phyloP scores from a whole-genome alignment of 2,329 filamentous ascomycete genomes.

The Trichoderma sp. region DNA sequence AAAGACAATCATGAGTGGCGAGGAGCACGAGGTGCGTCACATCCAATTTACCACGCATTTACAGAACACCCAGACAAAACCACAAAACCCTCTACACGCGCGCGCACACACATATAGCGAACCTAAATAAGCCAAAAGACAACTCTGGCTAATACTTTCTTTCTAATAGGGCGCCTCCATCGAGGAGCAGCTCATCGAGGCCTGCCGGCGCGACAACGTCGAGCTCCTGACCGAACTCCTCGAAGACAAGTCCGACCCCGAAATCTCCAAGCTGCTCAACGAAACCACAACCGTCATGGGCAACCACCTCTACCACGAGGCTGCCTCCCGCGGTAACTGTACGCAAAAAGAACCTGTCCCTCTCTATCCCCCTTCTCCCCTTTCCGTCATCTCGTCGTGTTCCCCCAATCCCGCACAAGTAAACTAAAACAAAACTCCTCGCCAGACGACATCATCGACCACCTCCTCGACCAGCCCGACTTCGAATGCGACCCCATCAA shows the following conservation, averaged over 20 bases:
- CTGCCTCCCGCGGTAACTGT: conserved; percentile 84
- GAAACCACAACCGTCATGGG: conserved; percentile 80
- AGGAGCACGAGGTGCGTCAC: conserved; percentile 26
- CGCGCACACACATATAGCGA: background rate
- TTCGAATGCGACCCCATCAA: conserved; percentile 81
- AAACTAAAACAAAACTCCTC: background rate
- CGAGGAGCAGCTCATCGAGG: conserved; percentile 84
- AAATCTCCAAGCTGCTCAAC: conserved; percentile 79
- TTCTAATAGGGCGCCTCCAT: conserved; percentile 71
- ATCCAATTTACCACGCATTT: background rate
- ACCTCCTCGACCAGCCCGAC: conserved; percentile 77
- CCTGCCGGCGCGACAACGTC: conserved; percentile 89
- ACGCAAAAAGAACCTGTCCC: no score
- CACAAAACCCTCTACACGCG: background rate
- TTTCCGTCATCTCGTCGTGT: background rate
- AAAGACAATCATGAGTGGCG: conserved; percentile 20
- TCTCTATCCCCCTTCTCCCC: background rate
- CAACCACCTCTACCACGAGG: conserved; percentile 86
- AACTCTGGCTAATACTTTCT: background rate
- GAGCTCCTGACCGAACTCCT: conserved; percentile 78
- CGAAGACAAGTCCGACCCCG: conserved; percentile 56
- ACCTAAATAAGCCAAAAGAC: background rate
- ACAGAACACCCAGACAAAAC: no score
- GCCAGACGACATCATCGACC: conserved; percentile 74
- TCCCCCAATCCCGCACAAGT: no score